These are phyloP conservation scores for Rhizopogon salebrosus DNA, from an alignment of 768 basidiomycete genomes.

Conservation along the genomic window DNA sequence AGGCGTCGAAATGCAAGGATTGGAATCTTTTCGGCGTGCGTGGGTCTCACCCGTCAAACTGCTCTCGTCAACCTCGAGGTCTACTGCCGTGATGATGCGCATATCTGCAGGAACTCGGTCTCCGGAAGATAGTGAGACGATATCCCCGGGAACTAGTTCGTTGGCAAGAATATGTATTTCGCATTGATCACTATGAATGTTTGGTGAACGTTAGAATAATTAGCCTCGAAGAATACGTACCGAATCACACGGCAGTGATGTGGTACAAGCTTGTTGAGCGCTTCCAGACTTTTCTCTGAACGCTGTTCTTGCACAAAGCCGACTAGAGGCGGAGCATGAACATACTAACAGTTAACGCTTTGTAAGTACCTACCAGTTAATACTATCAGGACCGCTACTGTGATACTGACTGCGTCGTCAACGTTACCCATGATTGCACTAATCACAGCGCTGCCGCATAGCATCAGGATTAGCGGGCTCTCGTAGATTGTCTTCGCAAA, in stretches of 20 bases:
- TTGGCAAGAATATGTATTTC: slow-evolving; percentile 83
- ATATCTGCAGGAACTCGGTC: slow-evolving; percentile 95
- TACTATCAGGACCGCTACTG: slow-evolving; percentile 87
- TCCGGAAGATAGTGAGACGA: slow-evolving; percentile 84
- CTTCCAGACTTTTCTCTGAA: slow-evolving; percentile 92
- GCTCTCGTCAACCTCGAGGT: slow-evolving; percentile 93
- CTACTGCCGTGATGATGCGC: slow-evolving; percentile 73
- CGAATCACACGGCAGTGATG: slow-evolving; percentile 93
- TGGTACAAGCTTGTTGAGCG: slow-evolving; percentile 93
- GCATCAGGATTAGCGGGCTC: slow-evolving; percentile 83
- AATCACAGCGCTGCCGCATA: slow-evolving; percentile 85
- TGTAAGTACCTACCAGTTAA: slow-evolving; percentile 65
- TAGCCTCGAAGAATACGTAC: slow-evolving; percentile 14
- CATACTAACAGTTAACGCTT: neutral
- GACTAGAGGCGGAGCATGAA: slow-evolving; percentile 37
- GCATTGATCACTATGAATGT: slow-evolving; percentile 40
- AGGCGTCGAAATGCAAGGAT: slow-evolving; percentile 38
- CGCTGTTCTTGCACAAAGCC: slow-evolving; percentile 95
- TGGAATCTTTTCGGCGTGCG: slow-evolving; percentile 62
- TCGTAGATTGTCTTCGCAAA: slow-evolving; percentile 96
- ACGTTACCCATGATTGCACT: slow-evolving; percentile 93
- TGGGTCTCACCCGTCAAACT: slow-evolving; percentile 92
- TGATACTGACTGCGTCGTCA: slow-evolving; percentile 92
- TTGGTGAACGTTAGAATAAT: neutral
- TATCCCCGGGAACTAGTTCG: slow-evolving; percentile 93